Base-by-base conservation (phyloP, 2,329 filamentous ascomycete genomes). In the Acrocalymma vagum region DNA sequence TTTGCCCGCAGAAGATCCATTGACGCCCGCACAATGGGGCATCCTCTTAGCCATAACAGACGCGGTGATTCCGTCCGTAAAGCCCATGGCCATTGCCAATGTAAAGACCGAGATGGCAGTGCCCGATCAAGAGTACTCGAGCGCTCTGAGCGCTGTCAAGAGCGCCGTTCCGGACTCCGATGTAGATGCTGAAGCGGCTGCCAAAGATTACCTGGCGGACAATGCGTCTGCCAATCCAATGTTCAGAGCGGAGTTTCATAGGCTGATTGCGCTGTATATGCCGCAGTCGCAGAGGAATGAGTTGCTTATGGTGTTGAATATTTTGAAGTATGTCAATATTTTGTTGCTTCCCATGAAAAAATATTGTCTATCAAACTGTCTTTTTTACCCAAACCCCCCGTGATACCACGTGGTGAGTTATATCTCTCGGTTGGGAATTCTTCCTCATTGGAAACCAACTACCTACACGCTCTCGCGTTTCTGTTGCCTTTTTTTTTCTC, bases 21-120 rank as follows among this genome's bases (percentile, higher is more conserved):
- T 84, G 51, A 78, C 75, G 2, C 63, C 76, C 9, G 61, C 71
- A 2, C 83, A 86, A 73, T 85, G 82, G 82, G 72, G 69, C 20
- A 82, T 78, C 1, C 67, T 86, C 3, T 69, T 81, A 30, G 76
- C 82, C 16, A 74, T 86, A 20, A 72, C 78, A 7, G 82, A 85
- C 47, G 74, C 81, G 1, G 67, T 82, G 13, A 68, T 89, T 21
- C 84, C 86, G 3, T 78, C 83, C 14, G 74, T 88, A 46, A 75
- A 69, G 24, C 70, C 73, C 3, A 63, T 67, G 1, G 62, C 63
- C 3, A 62, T 58, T 0, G 63, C 67, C 6, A 65, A 66, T 29
- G 60, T 64, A 15, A 57, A 62, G 4, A 65, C 53, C 22, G 74
- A 80, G 44, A 65, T 82, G 11, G 62, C 64, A 11, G 68, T 84